These are phyloP conservation scores for Anisodus tanguticus DNA, from an alignment of 257 asterid genomes.

Conservation along the genomic window DNA sequence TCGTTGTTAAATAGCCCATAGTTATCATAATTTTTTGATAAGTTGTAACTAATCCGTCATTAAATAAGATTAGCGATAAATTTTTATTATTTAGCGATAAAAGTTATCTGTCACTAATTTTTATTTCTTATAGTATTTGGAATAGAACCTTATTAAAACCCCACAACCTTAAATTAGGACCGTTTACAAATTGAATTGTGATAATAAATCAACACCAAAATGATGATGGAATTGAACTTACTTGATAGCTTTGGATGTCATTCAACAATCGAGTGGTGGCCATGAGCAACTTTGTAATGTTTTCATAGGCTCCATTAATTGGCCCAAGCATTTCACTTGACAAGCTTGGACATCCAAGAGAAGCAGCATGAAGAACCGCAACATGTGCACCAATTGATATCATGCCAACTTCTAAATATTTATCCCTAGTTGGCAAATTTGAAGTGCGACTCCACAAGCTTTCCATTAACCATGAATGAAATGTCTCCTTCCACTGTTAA, in stretches of 20 bases:
- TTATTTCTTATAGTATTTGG: neutral
- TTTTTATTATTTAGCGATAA: too few species aligned
- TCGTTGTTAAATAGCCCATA: too few species aligned
- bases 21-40: too few species aligned
- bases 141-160: neutral
- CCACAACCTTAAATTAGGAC: neutral
- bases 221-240: slow-evolving; percentile 25
- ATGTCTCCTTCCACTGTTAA: slow-evolving; percentile 65
- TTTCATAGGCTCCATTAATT: slow-evolving; percentile 30
- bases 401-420: slow-evolving; percentile 54
- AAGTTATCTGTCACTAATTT: neutral
- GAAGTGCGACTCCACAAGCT: slow-evolving; percentile 55
- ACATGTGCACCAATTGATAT: slow-evolving; percentile 53
- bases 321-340: slow-evolving; percentile 27
- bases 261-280: slow-evolving; percentile 50
- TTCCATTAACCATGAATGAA: slow-evolving; percentile 67
- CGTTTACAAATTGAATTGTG: neutral
- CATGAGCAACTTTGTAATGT: slow-evolving; percentile 62
- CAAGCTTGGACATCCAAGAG: slow-evolving; percentile 34
- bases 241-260: slow-evolving; percentile 65
- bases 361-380: slow-evolving; percentile 48
- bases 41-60: too few species aligned
- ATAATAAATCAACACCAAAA: neutral
- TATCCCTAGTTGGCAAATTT: slow-evolving; percentile 46
- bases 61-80: too few species aligned